A percentile compares a stretch with the other conserved stretches of the same genome.
Evolutionary conservation across 305 asterid genomes (phyloP).

Genomic region (Rubia tinctorum): DNA sequence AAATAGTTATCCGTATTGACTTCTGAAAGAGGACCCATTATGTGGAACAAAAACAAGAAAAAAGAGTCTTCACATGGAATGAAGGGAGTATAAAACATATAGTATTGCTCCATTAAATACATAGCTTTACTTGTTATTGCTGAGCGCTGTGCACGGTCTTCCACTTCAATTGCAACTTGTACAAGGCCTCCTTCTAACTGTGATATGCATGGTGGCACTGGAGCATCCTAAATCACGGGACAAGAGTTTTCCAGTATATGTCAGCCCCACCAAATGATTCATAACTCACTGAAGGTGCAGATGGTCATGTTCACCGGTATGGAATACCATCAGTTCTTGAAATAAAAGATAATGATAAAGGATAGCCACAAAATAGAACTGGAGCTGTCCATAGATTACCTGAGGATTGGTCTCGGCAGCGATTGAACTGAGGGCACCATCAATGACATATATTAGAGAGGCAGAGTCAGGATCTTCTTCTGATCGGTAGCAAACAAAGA

Average conservation of each 20-base stretch:
- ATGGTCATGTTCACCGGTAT: neutral
- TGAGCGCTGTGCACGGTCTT: slow-evolving; percentile 97
- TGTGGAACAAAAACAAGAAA: neutral
- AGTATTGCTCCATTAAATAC: neutral
- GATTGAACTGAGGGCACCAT: slow-evolving; percentile 94
- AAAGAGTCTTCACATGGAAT: neutral
- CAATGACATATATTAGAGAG: slow-evolving; percentile 77
- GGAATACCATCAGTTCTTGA: neutral
- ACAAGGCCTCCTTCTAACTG: slow-evolving; percentile 96
- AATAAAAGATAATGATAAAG: neutral
- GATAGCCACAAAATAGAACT: neutral
- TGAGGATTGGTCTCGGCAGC: slow-evolving; percentile 99
- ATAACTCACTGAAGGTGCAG: neutral
- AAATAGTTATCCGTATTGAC: neutral
- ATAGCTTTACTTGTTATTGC: slow-evolving; percentile 75
- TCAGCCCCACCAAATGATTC: neutral
- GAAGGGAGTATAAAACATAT: neutral
- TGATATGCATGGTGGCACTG: slow-evolving; percentile 99
- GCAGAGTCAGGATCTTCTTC: slow-evolving; percentile 89
- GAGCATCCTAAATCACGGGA: slow-evolving; percentile 73
- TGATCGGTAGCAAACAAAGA: slow-evolving; percentile 91
- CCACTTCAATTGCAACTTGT: slow-evolving; percentile 98
- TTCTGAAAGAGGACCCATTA: neutral
- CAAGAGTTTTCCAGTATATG: neutral
- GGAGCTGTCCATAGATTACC: slow-evolving; percentile 33